Evolutionary conservation across 1,139 yeast genomes (phyloP).

Genomic region (Saccharomyces pastorianus): DNA sequence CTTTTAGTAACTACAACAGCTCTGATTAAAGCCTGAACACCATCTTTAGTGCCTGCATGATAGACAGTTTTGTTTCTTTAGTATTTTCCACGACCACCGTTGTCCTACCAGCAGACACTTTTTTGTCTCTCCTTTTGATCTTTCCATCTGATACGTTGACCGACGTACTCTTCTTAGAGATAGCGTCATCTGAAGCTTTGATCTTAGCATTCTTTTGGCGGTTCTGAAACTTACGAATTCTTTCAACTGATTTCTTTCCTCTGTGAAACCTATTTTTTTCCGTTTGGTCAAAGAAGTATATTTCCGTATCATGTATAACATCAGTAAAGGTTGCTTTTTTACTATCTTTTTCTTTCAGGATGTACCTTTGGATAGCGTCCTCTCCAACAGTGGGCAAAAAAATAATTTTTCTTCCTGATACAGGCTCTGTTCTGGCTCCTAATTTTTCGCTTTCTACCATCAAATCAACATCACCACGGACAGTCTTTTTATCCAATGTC

Average conservation of each 20-base stretch:
- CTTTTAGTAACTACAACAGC: slow-evolving; percentile 30
- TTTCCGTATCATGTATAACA: slow-evolving; percentile 26
- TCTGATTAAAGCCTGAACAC: slow-evolving; percentile 24
- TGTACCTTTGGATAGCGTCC: slow-evolving; percentile 16
- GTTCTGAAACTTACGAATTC: slow-evolving; percentile 27
- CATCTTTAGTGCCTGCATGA: slow-evolving; percentile 22
- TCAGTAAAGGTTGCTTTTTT: slow-evolving; percentile 22
- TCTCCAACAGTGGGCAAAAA: slow-evolving; percentile 20
- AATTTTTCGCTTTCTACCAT: slow-evolving; percentile 23
- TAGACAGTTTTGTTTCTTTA: slow-evolving; percentile 4
- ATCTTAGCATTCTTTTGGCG: slow-evolving; percentile 3
- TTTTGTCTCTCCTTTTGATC: not conserved
- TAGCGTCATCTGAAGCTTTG: not conserved
- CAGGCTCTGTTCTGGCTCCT: slow-evolving; percentile 14
- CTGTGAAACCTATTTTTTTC: slow-evolving; percentile 27
- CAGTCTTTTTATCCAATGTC: slow-evolving; percentile 29
- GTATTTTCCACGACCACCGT: not conserved
- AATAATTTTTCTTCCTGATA: slow-evolving; percentile 17
- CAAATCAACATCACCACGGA: slow-evolving; percentile 25
- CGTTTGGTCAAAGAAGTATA: slow-evolving; percentile 30
- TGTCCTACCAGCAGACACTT: not conserved
- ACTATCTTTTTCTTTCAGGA: slow-evolving; percentile 22
- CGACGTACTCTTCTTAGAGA: slow-evolving; percentile 3
- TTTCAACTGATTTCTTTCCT: slow-evolving; percentile 26
- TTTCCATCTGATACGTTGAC: not conserved